Base-by-base conservation (phyloP, 2,329 filamentous ascomycete species). In the Botrytis galanthina region DNA sequence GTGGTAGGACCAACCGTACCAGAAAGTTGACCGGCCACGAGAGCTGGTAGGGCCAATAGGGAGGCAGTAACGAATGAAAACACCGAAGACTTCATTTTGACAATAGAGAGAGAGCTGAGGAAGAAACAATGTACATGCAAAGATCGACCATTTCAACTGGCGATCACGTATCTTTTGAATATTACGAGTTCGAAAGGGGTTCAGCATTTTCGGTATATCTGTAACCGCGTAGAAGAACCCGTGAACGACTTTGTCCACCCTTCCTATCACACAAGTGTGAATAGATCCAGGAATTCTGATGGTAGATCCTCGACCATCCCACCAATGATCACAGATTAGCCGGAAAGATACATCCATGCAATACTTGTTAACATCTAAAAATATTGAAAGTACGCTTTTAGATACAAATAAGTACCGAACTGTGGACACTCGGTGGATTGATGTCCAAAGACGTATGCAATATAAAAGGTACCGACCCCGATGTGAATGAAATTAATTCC, bases 1-100 rank as follows among this genome's bases (percentile, higher is more conserved):
- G 78, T 79, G 12, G 75, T 76, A 29, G 79, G 79, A 14, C 79
- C 79, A 51, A 80, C 79, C 60, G 75, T 74, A 12, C 77, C 77
- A 16, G 75, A 77, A 46, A 78, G 75, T 42, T 78, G 77, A 29
- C 75, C 77, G 6, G 70, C 48, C 26, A 73, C 73, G 20, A 77
- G 54, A 39, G 72, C 44, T 26, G 72, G 71, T 8, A 76, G 42
- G 26, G 57, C 73, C 42, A 73, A 46, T 66, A 66, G 42, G 51
- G 63, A 71, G 48, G 73, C 59, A 37, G 71, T 42, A 61, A 64
- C 42, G 42, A 74, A 64, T 42, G 68, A 54, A 37, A 73, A n/a
- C 37, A 73, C 37, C 29, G 67, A 59, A 48, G 75, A 71, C 68
- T 74, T 75, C 76, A 78, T 76, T 10, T 37, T 72, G 63, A 35